Conservation (phyloP, 768 basidiomycete species). For the Leccinum obscurum region DNA sequence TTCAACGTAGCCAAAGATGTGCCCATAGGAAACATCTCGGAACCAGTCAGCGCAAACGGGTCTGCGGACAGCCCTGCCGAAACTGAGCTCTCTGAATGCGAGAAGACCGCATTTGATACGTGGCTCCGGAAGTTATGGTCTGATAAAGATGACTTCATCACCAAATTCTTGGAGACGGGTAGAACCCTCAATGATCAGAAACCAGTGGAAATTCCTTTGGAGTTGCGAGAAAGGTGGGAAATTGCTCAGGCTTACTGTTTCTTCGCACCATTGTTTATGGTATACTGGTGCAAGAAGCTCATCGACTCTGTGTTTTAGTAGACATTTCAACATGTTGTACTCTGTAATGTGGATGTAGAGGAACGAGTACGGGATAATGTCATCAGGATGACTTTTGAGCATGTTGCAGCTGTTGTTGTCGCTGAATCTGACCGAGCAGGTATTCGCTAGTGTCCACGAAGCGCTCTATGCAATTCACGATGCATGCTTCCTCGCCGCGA, state of each 20-base stretch:
- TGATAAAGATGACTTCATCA: slow-evolving; percentile 81
- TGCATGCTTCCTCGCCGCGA: slow-evolving; percentile 75
- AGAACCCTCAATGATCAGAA: slow-evolving; percentile 39
- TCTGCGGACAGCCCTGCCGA: slow-evolving; percentile 35
- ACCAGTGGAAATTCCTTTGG: slow-evolving; percentile 57
- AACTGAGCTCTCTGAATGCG: slow-evolving; percentile 54
- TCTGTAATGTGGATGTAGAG: slow-evolving; percentile 8
- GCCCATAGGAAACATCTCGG: slow-evolving; percentile 64
- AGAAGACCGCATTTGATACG: slow-evolving; percentile 67
- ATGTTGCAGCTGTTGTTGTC: slow-evolving; percentile 51
- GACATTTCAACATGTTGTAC: slow-evolving; percentile 11
- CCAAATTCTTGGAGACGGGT: slow-evolving; percentile 57
- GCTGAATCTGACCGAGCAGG: slow-evolving; percentile 68
- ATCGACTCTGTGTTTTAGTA: slow-evolving; percentile 21
- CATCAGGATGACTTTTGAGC: slow-evolving; percentile 19
- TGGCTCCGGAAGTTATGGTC: slow-evolving; percentile 86
- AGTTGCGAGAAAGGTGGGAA: slow-evolving; percentile 54
- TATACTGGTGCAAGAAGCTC: slow-evolving; percentile 49
- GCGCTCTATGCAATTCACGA: slow-evolving; percentile 87
- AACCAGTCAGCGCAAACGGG: slow-evolving; percentile 32
- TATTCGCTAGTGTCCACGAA: slow-evolving; percentile 87
- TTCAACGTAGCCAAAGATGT: slow-evolving; percentile 67
- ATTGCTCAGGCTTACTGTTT: slow-evolving; percentile 69
- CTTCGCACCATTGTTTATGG: slow-evolving; percentile 57
- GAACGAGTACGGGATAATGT: neutral